Conservation (phyloP, 129 eudicot species). For the carrot (Daucus carota) region DH1_v3.0 NC_030381.2:33191001-33191500, state of each 20-base stretch:
- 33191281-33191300: conserved; percentile 54
- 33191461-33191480: conserved; percentile 68
- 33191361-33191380: conserved; percentile 84
- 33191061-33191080: conserved; percentile 3
- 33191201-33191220: conserved; percentile 25
- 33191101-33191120: conserved; percentile 18
- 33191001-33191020: conserved; percentile 27
- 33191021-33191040: conserved; percentile 27
- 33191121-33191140: conserved; percentile 11
- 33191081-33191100: conserved; percentile 20
- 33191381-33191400: conserved; percentile 42
- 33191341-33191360: conserved; percentile 91
- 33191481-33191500: conserved; percentile 44
- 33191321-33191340: conserved; percentile 70
- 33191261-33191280: conserved; percentile 54
- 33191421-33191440: conserved; percentile 70
- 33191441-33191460: conserved; percentile 61
- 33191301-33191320: conserved; percentile 48
- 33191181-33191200: conserved; percentile 23
- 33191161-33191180: conserved; percentile 5
- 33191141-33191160: conserved; percentile 5
- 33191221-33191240: conserved; percentile 24
- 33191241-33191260: conserved; percentile 39
- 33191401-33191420: conserved; percentile 61
- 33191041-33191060: conserved; percentile 30